Conservation (phyloP, 2,329 filamentous ascomycete genomes). For the Clonostachys byssicola region DNA sequence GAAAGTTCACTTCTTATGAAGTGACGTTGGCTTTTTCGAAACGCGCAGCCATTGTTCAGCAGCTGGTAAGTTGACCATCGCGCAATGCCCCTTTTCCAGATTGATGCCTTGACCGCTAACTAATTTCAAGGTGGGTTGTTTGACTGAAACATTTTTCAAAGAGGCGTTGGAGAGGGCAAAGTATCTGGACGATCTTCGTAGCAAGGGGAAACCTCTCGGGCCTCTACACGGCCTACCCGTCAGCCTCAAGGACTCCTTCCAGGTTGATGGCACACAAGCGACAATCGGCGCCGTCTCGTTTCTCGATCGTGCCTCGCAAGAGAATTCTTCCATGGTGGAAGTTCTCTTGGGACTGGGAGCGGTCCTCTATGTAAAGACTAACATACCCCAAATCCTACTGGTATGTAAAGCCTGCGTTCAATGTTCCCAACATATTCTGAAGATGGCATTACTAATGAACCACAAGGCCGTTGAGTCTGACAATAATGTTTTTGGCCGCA, state of each 20-base stretch:
- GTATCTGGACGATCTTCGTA: slow-evolving; percentile 34
- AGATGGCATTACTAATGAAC: background rate
- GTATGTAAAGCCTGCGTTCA: background rate
- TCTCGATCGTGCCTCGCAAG: slow-evolving; percentile 40
- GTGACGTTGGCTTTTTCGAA: background rate
- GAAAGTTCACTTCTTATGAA: too few relatives aligned
- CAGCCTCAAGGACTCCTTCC: slow-evolving; percentile 12
- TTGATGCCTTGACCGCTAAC: too few relatives aligned
- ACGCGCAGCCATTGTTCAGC: background rate
- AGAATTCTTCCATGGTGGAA: slow-evolving; percentile 52
- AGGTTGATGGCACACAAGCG: slow-evolving; percentile 31
- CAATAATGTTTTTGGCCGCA: slow-evolving; percentile 60
- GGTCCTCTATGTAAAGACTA: slow-evolving; percentile 65
- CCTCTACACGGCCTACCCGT: slow-evolving; percentile 60
- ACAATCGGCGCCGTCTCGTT: slow-evolving; percentile 50
- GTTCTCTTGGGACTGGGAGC: slow-evolving; percentile 56
- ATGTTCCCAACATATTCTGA: too few relatives aligned
- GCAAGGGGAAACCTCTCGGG: slow-evolving; percentile 38
- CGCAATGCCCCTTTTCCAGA: background rate
- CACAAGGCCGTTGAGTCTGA: slow-evolving; percentile 13
- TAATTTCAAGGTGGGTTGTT: slow-evolving; percentile 18
- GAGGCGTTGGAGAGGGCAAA: slow-evolving; percentile 37
- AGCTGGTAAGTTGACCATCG: background rate
- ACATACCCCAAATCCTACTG: slow-evolving; percentile 56
- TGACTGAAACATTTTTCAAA: slow-evolving; percentile 45